A percentile compares a stretch with the other conserved stretches of the same genome.
Evolutionary conservation across 2,329 filamentous ascomycete species (phyloP).

Genomic region (Trichoderma atroviride): DNA sequence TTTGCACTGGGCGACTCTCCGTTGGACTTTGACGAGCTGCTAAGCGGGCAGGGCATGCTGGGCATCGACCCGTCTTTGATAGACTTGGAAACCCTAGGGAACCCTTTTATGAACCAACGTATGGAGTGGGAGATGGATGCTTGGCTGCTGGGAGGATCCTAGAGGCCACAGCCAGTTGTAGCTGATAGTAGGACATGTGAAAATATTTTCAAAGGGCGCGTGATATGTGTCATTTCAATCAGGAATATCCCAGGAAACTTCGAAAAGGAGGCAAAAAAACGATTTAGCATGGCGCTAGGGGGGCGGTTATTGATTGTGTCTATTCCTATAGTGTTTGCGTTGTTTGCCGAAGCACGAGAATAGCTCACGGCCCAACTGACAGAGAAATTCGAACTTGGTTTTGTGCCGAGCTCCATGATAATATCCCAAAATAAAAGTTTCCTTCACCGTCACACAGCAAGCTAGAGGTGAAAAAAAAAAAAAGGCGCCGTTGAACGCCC

Average conservation of each 20-base stretch:
- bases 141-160: slow-evolving; percentile 13
- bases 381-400: background rate
- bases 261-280: background rate
- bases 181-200: background rate
- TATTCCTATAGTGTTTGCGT: background rate
- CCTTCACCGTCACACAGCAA: background rate
- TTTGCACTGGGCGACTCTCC: background rate
- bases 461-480: slow-evolving; percentile 2
- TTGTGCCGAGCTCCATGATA: slow-evolving; percentile 10
- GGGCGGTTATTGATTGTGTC: background rate
- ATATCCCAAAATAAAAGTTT: background rate
- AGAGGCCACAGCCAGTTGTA: background rate
- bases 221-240: background rate
- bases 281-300: slow-evolving; percentile 6
- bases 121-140: slow-evolving; percentile 24
- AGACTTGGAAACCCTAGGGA: background rate
- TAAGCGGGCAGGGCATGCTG: slow-evolving; percentile 1
- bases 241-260: background rate
- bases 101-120: slow-evolving; percentile 5
- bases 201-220: background rate
- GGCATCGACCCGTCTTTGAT: background rate
- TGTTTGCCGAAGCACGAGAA: background rate
- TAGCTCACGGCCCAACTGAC: background rate
- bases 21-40: slow-evolving; percentile 6
- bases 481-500: background rate